A percentile compares a stretch with the other conserved stretches of the same genome.
Evolutionary conservation across 2,329 filamentous ascomycete genomes (phyloP).

Genomic region (Alternaria solani): DNA sequence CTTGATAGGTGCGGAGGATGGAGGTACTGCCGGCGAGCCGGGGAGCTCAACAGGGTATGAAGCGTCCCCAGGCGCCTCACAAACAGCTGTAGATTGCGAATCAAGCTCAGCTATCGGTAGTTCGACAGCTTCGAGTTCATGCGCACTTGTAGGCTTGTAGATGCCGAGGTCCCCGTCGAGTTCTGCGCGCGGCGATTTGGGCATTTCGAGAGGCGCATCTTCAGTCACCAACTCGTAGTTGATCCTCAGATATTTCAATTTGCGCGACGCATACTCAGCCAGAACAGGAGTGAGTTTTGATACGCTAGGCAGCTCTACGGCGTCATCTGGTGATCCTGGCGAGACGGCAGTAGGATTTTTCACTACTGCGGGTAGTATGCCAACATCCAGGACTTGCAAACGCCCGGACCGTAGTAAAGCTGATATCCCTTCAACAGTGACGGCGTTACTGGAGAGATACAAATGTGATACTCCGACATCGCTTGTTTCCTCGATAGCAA

Average conservation of each 20-base stretch:
- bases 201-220: conserved; percentile 38
- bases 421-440: conserved; percentile 65
- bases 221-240: conserved; percentile 64
- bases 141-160: conserved; percentile 30
- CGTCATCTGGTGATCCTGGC: conserved; percentile 15
- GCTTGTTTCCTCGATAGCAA: conserved; percentile 64
- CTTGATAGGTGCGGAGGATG: not conserved
- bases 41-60: conserved; percentile 35
- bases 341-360: conserved; percentile 11
- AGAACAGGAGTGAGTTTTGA: conserved; percentile 64
- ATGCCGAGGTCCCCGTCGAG: conserved; percentile 32
- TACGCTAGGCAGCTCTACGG: conserved; percentile 55
- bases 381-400: conserved; percentile 65
- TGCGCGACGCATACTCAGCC: conserved; percentile 56
- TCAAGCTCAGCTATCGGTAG: conserved; percentile 33
- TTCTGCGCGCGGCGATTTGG: conserved; percentile 35
- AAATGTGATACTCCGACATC: conserved; percentile 67
- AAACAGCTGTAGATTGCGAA: conserved; percentile 23
- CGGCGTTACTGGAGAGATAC: conserved; percentile 63
- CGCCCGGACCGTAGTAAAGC: conserved; percentile 61
- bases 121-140: conserved; percentile 37
- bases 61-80: conserved; percentile 42
- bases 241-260: conserved; percentile 62
- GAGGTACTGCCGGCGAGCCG: conserved; percentile 21
- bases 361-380: conserved; percentile 52